Evolutionary conservation across 2,329 filamentous ascomycete genomes (phyloP), one percentile per base, ranked within the genome.

Genomic region (Talaromyces pinophilus): DNA sequence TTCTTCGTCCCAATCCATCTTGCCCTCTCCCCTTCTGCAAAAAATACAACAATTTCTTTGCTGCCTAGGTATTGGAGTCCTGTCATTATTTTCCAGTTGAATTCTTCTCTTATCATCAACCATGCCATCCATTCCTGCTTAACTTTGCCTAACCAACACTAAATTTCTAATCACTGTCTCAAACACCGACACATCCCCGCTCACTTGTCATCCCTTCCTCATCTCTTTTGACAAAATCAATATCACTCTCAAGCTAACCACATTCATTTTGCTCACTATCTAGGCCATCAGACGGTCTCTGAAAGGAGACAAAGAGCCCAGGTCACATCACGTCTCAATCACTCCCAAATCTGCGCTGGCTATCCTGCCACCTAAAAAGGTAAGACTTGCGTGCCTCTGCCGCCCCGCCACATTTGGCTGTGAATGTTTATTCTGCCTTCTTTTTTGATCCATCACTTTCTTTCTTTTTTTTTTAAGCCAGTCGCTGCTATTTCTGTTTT

Each of bases 331-430:
- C 76, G 85, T 92, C 71, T 90, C 90, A 66, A 91, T 96, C 71
- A 88, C 90, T 17, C 90, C 91, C 70, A 97, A 97, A 79, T 90
- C 93, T 65, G 91, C 92, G 48, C 87, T 94, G 70, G 92, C 93
- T 62, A 96, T 97, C 75, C 87, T 95, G 30, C 92, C 93, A 63
- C 93, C 93, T 1, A 97, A 96, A 81, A 97, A 96, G 89, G 92
- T 96, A 78, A 73, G 83, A 60, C 77, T 69, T n/a, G 50, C 38
- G 17, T 64, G 40, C 35, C 19, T 19, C 54, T n/a, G 67, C 62
- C 64, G 40, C 54, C 55, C 54, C 60, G 50, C 65, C 55, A 62
- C 57, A n/a, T 40, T 62, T 61, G 40, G 11, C 52, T 68, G 60
- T 63, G 30, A 33, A 30, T 30, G 30, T 61, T 61, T 50, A 22